Percentiles rank a stretch among this genome's conserved stretches.
Conservation (phyloP, 2,329 filamentous ascomycete genomes). For the Cladobotryum protrusum region DNA sequence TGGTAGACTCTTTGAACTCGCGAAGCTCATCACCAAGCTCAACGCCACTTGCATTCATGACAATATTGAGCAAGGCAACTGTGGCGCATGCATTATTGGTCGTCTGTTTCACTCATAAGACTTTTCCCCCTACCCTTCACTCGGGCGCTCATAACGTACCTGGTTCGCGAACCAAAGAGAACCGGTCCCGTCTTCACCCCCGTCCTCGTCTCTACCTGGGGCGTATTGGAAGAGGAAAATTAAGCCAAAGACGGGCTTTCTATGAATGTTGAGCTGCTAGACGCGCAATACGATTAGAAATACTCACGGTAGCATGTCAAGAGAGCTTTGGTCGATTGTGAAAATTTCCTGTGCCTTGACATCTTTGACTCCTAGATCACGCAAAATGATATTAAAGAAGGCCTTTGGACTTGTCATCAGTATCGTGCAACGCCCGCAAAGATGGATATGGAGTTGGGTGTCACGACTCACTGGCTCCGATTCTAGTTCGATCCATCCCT, state of each 20-base stretch:
- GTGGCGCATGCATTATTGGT: constrained; percentile 83
- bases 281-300: background rate
- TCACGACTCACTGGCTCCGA: constrained; percentile 69
- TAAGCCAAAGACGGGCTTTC: constrained; percentile 73
- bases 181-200: constrained; percentile 41
- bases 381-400: constrained; percentile 80
- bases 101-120: constrained; percentile 44
- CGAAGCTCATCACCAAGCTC: constrained; percentile 64
- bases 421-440: background rate
- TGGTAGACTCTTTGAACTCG: constrained; percentile 68
- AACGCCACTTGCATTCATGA: constrained; percentile 71
- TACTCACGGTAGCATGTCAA: constrained; percentile 57
- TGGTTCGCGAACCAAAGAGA: constrained; percentile 91
- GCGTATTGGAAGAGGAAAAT: constrained; percentile 79
- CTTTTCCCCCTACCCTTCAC: background rate
- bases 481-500: constrained; percentile 77
- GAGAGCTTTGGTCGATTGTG: constrained; percentile 59
- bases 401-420: constrained; percentile 41
- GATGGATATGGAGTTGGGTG: background rate
- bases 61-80: constrained; percentile 85
- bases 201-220: constrained; percentile 49
- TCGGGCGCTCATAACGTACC: constrained; percentile 36
- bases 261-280: constrained; percentile 24
- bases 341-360: constrained; percentile 74
- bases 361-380: constrained; percentile 67